Base-by-base conservation (phyloP, 169 alveolate species). In the Plasmodium vinckei region DNA sequence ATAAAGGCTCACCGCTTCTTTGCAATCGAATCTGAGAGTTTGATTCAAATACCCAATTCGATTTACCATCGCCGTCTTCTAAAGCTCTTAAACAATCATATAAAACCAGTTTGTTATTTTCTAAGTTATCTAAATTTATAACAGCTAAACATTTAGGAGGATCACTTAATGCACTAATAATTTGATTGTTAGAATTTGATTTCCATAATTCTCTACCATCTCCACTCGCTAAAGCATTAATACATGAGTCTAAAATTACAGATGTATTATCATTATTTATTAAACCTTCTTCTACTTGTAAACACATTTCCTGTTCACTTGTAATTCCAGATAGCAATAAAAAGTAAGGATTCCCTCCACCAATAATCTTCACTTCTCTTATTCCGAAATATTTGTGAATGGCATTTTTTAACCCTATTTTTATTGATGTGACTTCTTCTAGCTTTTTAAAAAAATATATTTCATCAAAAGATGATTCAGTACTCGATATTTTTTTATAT, bases 351-450 rank as follows among this genome's bases (percentile, higher is more conserved):
- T 93, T 87, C 2, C 98, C 98, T 4, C 96, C 92, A 5, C 98
- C 98, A 53, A 95, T 90, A 6, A 96, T 92, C 71, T 94, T 95
- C 9, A 96, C 90, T 63, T 94, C 96, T 60, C 96, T 92, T 68
- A 96, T 96, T 54, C 98, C 98, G 86, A 96, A 95, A 79, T 93
- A 96, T 72, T 96, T 93, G 82, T 94, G 95, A 21, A 91, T 72
- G 6, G 95, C 87, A 73, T 93, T 93, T 56, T 95, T 75, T 95
- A 96, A 88, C n/a, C 96, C 95, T 17, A 96, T 69, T 64, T 92
- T 92, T 53, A 96, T 84, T 44, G 92, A 92, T 73, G 79, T 93
- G 13, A 95, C 95, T 70, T 92, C 79, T 46, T 51, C 71, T 67
- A 44, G 60, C 63, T 33, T 68, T 92, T 73, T 67, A 49, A 72